A percentile compares a stretch with the other conserved stretches of the same genome.
phyloP scores from a whole-genome alignment of 345 rosid genomes.

The Gossypium arboreum region DNA sequence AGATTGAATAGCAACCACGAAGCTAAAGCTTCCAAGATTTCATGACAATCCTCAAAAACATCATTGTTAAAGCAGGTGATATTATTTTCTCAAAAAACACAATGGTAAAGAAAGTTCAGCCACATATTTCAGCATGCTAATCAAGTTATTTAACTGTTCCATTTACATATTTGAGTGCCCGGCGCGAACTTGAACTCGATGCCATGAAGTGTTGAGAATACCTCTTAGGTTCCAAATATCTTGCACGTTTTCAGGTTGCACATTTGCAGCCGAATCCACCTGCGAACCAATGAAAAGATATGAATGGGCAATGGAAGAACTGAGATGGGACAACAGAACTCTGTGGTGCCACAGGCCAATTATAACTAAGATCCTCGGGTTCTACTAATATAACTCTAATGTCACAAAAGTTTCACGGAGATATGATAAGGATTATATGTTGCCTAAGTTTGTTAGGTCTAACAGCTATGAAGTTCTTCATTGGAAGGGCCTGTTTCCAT shows the following conservation, averaged over 20 bases:
- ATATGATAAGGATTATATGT: not conserved
- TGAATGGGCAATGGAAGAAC: not conserved
- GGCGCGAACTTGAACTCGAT: constrained; percentile 65
- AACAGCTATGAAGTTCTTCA: too few relatives aligned
- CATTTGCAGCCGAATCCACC: constrained; percentile 91
- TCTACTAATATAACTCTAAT: not conserved
- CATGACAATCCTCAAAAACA: not conserved
- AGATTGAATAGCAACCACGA: not conserved
- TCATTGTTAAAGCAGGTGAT: not conserved
- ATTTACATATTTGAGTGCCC: constrained; percentile 42
- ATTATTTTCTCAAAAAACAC: not conserved
- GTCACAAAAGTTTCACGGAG: not conserved
- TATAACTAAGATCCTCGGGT: not conserved
- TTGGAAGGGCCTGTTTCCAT: not conserved
- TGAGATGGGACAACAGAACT: not conserved
- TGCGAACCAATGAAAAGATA: constrained; percentile 20
- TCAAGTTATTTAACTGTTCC: not conserved
- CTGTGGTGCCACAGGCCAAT: not conserved
- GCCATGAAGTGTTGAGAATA: constrained; percentile 89
- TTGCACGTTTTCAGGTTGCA: constrained; percentile 82
- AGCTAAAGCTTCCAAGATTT: not conserved
- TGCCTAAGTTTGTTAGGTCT: not conserved
- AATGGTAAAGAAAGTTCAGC: not conserved
- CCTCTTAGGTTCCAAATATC: constrained; percentile 94
- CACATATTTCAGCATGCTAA: not conserved